Evolutionary conservation across 306 rosid genomes (phyloP).

Genomic region (Cicer judaicum): DNA sequence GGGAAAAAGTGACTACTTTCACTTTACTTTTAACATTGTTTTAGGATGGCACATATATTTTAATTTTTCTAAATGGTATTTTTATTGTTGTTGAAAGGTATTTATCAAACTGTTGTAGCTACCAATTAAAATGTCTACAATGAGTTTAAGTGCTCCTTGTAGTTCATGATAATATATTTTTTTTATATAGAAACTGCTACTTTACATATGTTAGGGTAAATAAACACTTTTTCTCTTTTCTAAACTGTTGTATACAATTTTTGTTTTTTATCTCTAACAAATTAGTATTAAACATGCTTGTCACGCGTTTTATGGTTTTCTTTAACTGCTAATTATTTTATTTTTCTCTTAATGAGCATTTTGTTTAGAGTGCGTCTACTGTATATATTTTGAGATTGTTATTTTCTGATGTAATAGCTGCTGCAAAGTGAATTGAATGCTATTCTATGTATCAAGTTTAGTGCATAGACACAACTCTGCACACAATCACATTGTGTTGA

Average conservation of each 20-base stretch:
- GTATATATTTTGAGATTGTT: neutral
- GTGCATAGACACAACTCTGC: too few species aligned
- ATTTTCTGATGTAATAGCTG: neutral
- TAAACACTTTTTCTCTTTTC: too few species aligned
- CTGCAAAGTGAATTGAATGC: slow-evolving; percentile 20
- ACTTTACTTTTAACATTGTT: neutral
- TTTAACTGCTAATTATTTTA: neutral
- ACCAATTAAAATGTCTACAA: too few species aligned
- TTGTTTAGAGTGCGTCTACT: too few species aligned
- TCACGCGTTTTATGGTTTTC: slow-evolving; percentile 5
- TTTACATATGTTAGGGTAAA: too few species aligned
- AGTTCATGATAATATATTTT: too few species aligned
- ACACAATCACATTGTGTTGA: too few species aligned
- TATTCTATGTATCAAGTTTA: neutral
- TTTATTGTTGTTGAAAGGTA: too few species aligned
- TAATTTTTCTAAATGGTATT: too few species aligned
- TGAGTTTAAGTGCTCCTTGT: too few species aligned
- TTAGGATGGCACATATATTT: neutral
- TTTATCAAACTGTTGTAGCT: too few species aligned
- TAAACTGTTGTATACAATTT: neutral
- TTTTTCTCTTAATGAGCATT: neutral
- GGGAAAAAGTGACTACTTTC: neutral
- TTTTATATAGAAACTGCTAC: too few species aligned
- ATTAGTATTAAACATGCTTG: slow-evolving; percentile 9
- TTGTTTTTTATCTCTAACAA: slow-evolving; percentile 1